Evolutionary conservation across 108 stramenopile genomes (phyloP), one percentile per base, ranked within the genome.

Genomic region (Skeletonema menzelii): DNA sequence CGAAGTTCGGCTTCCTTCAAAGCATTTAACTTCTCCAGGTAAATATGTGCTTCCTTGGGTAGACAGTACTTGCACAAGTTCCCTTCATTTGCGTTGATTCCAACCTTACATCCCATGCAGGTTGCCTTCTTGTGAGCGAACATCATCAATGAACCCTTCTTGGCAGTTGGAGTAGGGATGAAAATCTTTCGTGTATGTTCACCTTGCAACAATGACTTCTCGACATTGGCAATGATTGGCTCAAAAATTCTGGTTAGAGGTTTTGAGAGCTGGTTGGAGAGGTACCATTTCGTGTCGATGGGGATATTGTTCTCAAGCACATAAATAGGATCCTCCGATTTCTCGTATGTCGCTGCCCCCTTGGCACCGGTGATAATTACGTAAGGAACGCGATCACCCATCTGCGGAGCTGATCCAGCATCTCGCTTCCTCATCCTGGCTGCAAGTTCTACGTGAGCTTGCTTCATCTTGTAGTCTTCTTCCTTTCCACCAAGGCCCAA

Each of bases 301-400:
- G 98, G 97, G 38, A 99, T 59, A 72, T 90, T 96, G 79, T 99
- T 95, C 70, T 99, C 98, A 13, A 99, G 85, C 2, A 98, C 97
- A 65, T 92, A 99, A 70, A 99, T 93, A 1, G 99, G 99, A 81
- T 99, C 99, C 68, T 99, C 99, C 8, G 89, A 92, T 79, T 97
- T 96, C 77, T 97, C 95, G 63, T 93, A 99, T 24, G 90, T 97
- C 26, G 95, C 90, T 15, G 96, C 91, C 34, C 94, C 95, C 82
- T 97, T 99, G 17, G 89, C 90, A 53, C 89, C 97, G 49, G 98
- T 95, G 64, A 99, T 95, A 63, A 99, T 99, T 22, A 99, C 98
- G 82, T 99, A 99, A 6, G 99, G 97, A n/a, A 99, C 98, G 66
- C 99, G 99, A 83, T 99, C 99, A 53, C 99, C 99, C 86, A 99